phyloP scores from a whole-genome alignment of 2,329 filamentous ascomycete genomes.

The Aureobasidium melanogenum region DNA sequence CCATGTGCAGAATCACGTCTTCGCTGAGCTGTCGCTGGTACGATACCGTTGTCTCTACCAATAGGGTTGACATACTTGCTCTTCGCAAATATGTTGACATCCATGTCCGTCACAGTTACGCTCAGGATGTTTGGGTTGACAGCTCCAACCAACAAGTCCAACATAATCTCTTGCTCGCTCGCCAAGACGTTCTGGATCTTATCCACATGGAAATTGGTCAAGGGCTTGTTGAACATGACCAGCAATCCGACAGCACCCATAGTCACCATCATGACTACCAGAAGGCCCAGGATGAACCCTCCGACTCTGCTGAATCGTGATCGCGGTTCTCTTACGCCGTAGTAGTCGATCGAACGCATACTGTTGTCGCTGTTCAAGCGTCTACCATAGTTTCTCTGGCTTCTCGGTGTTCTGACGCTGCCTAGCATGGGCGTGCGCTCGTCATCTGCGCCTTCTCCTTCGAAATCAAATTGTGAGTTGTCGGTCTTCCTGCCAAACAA shows the following conservation, averaged over 20 bases:
- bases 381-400: conserved; percentile 38
- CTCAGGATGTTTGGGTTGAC: conserved; percentile 90
- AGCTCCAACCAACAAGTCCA: conserved; percentile 80
- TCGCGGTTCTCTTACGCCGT: conserved; percentile 16
- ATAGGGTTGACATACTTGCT: conserved; percentile 68
- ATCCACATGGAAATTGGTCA: conserved; percentile 67
- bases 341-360: conserved; percentile 38
- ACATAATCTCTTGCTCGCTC: conserved; percentile 89
- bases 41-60: background rate
- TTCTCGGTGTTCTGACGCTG: conserved; percentile 53
- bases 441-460: conserved; percentile 70
- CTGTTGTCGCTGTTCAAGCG: conserved; percentile 44
- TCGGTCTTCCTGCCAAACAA: conserved; percentile 46
- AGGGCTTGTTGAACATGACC: conserved; percentile 81
- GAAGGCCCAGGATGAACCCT: conserved; percentile 75
- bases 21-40: background rate
- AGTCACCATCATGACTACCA: conserved; percentile 72
- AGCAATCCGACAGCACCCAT: conserved; percentile 83
- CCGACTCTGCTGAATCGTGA: conserved; percentile 50
- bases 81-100: conserved; percentile 90
- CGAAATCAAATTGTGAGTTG: conserved; percentile 65
- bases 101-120: conserved; percentile 75
- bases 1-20: background rate
- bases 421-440: conserved; percentile 72
- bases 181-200: conserved; percentile 84